A percentile compares a stretch with the other conserved stretches of the same genome.
Evolutionary conservation across 1,284 basidiomycete species (phyloP).

Genomic region (Meira miltonrushii): DNA sequence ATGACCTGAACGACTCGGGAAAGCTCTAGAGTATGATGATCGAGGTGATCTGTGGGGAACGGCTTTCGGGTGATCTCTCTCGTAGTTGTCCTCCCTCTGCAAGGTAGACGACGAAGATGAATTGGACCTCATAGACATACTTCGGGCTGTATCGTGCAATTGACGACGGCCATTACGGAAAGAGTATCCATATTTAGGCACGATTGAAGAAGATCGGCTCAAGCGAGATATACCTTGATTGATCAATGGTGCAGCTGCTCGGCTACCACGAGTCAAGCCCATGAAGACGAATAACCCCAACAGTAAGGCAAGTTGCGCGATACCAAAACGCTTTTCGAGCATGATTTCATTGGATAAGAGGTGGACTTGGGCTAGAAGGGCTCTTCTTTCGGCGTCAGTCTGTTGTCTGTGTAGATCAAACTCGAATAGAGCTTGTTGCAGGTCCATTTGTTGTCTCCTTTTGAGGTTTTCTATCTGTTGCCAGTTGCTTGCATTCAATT

Average conservation of each 20-base stretch:
- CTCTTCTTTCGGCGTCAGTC: slow-evolving; percentile 66
- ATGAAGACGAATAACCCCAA: slow-evolving; percentile 75
- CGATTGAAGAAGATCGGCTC: background rate
- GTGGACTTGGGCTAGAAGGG: slow-evolving; percentile 65
- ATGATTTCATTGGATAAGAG: slow-evolving; percentile 71
- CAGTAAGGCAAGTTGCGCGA: slow-evolving; percentile 73
- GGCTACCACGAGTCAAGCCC: slow-evolving; percentile 71
- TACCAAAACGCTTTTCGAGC: slow-evolving; percentile 74
- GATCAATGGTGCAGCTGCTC: slow-evolving; percentile 27
- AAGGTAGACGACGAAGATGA: too few species aligned
- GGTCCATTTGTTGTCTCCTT: slow-evolving; percentile 63
- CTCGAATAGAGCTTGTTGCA: slow-evolving; percentile 65
- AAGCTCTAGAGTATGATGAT: too few species aligned
- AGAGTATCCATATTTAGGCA: too few species aligned
- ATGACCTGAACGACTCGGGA: too few species aligned
- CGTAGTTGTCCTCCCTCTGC: too few species aligned
- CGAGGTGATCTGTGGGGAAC: too few species aligned
- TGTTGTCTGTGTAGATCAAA: slow-evolving; percentile 67
- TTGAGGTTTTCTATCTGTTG: slow-evolving; percentile 58
- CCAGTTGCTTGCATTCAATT: slow-evolving; percentile 55
- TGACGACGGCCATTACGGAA: too few species aligned
- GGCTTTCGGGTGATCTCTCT: too few species aligned
- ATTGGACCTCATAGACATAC: too few species aligned
- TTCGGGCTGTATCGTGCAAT: too few species aligned
- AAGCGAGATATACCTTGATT: slow-evolving; percentile 21